Conservation (phyloP, 805 yeast genomes). For the Danielia reshetovae region DNA sequence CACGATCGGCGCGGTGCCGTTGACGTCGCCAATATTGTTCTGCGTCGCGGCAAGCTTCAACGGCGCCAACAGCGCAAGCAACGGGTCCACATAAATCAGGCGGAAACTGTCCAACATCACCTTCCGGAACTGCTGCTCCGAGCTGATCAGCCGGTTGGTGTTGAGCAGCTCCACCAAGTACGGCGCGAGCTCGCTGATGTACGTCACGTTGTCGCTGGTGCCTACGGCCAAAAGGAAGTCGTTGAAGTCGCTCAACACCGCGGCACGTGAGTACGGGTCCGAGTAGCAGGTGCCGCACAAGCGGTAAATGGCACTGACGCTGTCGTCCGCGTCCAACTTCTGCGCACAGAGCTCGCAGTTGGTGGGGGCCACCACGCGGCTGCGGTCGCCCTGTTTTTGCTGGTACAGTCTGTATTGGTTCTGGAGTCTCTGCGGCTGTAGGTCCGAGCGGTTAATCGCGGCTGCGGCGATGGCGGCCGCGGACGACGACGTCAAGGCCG, state of each 20-base stretch:
- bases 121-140: constrained; percentile 34
- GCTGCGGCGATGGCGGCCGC: constrained; percentile 17
- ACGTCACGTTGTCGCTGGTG: constrained; percentile 11
- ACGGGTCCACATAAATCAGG: constrained; percentile 36
- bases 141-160: constrained; percentile 18
- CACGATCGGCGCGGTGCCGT: constrained; percentile 14
- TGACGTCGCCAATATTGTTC: constrained; percentile 26
- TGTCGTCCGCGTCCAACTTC: constrained; percentile 22
- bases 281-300: constrained; percentile 26
- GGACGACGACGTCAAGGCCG: constrained; percentile 6
- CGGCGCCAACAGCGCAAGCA: constrained; percentile 31
- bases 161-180: constrained; percentile 21
- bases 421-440: constrained; percentile 4
- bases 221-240: constrained; percentile 23
- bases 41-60: constrained; percentile 26
- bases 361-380: constrained; percentile 14
- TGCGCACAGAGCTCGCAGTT: constrained; percentile 27
- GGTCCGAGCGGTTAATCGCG: constrained; percentile 13
- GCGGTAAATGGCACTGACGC: constrained; percentile 22
- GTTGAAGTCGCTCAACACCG: constrained; percentile 26
- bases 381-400: constrained; percentile 16
- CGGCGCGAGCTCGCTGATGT: constrained; percentile 14
- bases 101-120: constrained; percentile 31
- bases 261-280: constrained; percentile 25
- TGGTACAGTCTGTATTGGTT: constrained; percentile 16